Evolutionary conservation across 305 asterid species (phyloP).

Genomic region (Solanum aculeatissimum): DNA sequence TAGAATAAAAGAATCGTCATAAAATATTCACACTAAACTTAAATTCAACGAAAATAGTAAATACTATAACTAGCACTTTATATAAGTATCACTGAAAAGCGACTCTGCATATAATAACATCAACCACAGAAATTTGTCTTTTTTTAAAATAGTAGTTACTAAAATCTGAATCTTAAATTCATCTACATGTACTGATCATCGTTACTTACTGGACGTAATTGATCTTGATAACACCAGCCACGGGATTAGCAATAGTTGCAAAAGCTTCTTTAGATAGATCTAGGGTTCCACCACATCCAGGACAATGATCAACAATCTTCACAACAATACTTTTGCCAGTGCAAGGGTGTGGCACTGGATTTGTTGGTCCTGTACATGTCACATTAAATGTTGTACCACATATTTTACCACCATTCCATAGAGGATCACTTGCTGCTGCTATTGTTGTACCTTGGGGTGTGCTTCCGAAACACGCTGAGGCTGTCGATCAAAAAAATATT

Average conservation of each 20-base stretch:
- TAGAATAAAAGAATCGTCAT: not conserved
- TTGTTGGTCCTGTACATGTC: conserved; percentile 21
- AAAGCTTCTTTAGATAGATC: conserved; percentile 39
- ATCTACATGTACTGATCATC: not conserved
- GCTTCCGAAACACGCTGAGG: not conserved
- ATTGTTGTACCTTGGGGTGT: not conserved
- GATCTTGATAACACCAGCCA: conserved; percentile 24
- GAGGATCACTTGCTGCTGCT: not conserved
- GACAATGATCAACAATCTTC: conserved; percentile 38
- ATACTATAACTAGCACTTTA: too few relatives aligned
- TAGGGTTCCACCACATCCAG: conserved; percentile 36
- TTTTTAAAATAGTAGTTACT: not conserved
- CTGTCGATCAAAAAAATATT: not conserved
- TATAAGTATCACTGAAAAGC: too few relatives aligned
- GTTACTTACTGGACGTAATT: conserved; percentile 18
- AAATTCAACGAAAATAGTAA: too few relatives aligned
- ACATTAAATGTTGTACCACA: conserved; percentile 26
- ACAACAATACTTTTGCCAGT: conserved; percentile 18
- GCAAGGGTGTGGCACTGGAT: conserved; percentile 30
- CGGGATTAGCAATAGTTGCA: conserved; percentile 22
- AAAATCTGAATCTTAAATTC: not conserved
- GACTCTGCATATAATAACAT: too few relatives aligned
- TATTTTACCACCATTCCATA: not conserved
- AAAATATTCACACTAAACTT: not conserved
- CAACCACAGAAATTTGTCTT: not conserved